Evolutionary conservation across 2,329 filamentous ascomycete genomes (phyloP), one percentile per base, ranked within the genome.

Genomic region (Sporothrix phasma): DNA sequence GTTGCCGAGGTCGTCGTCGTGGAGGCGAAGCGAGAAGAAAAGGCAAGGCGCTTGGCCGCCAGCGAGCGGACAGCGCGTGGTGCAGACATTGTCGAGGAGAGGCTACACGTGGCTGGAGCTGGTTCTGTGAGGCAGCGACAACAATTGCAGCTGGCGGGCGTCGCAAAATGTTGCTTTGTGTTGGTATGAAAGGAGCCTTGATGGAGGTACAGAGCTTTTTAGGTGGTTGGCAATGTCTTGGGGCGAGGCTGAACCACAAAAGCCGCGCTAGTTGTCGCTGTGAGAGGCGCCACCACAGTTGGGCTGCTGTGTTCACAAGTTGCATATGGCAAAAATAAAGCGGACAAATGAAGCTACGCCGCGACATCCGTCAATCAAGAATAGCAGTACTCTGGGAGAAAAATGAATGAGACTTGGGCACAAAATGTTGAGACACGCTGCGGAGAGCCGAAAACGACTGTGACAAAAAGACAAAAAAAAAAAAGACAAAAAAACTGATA

Each of bases 41-140:
- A 5, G 1, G 62, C 45, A 29, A 60, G 37, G 13, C 62, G 59
- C 37, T 76, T 34, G 11, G 45, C 60, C 15, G 45, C 41, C 47
- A 66, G 49, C 8, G 54, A 11, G 29, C 56, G 63, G 13, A 45
- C 24, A 22, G 56, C 41, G 5, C 61, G 63, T 8, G 63, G 45
- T 11, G 58, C 22, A 19, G 53, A 56, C 66, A 67, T 67, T 19
- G 37, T 46, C n/a, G 41, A 6, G 10, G 5, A 24, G n/a, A 8
- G 22, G 15, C 3, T 24, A 5, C 5, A n/a, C 31, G 47, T 51
- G 7, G 34, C 17, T 39, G 31, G 13, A 19, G 31, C 3, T 15
- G 22, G 22, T 24, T 10, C n/a, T 3, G 51, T 15, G 10, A 13
- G 4, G 13, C 15, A 11, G 29, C 15, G 19, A 29, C 5, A 8